Conservation (phyloP, 2,329 filamentous ascomycete genomes). For the Microdochium paspali region DNA sequence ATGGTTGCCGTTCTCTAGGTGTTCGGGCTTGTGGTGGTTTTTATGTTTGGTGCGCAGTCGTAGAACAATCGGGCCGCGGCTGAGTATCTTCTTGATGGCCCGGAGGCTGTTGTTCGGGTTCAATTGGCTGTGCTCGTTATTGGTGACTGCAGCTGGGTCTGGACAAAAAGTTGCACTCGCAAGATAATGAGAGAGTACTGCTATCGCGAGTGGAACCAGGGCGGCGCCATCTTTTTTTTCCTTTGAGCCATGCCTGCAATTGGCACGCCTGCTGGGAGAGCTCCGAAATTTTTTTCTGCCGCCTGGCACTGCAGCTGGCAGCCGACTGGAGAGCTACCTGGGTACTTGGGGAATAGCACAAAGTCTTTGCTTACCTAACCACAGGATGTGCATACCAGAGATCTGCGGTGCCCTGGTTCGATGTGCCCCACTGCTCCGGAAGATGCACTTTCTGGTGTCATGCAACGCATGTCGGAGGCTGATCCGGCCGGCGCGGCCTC, state of each 20-base stretch:
- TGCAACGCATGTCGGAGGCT: too few relatives aligned
- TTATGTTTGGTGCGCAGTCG: not conserved
- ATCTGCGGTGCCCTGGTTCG: too few relatives aligned
- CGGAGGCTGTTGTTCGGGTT: not conserved
- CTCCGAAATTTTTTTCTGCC: not conserved
- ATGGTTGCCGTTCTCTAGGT: slow-evolving; percentile 8
- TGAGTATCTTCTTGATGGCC: not conserved
- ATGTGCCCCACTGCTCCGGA: too few relatives aligned
- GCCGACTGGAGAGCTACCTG: not conserved
- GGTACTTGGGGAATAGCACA: too few relatives aligned
- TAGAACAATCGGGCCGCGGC: not conserved
- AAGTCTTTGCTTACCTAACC: too few relatives aligned
- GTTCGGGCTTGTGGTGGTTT: not conserved
- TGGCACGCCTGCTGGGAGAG: not conserved
- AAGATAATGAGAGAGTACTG: too few relatives aligned
- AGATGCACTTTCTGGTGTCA: too few relatives aligned
- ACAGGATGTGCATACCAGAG: too few relatives aligned
- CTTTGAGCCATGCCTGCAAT: not conserved
- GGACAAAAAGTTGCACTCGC: not conserved
- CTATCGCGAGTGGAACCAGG: not conserved
- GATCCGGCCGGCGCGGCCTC: too few relatives aligned
- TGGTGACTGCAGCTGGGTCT: not conserved
- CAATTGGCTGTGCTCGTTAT: not conserved
- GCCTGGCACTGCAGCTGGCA: not conserved
- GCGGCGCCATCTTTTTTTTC: not conserved